These are phyloP conservation scores for Colletotrichum acutatum DNA, from an alignment of 2,329 filamentous ascomycete genomes.

Conservation along the genomic window DNA sequence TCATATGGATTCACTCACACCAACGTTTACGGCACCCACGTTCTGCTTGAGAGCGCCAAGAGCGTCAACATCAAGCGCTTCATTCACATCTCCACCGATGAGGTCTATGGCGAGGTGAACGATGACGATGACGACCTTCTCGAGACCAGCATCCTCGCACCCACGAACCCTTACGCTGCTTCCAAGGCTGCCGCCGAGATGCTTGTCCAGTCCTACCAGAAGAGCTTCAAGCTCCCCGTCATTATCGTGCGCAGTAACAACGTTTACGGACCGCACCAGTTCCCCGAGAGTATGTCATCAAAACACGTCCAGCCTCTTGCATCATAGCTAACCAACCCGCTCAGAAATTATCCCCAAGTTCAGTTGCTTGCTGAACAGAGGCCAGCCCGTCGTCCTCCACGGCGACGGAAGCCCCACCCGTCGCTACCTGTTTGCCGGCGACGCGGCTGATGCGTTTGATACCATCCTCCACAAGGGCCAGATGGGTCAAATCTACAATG, in stretches of 20 bases:
- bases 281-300: slow-evolving; percentile 76
- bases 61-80: slow-evolving; percentile 78
- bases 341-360: slow-evolving; percentile 88
- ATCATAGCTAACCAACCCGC: slow-evolving; percentile 24
- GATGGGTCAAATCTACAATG: slow-evolving; percentile 83
- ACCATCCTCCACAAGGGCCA: slow-evolving; percentile 83
- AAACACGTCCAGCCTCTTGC: background rate
- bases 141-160: slow-evolving; percentile 79
- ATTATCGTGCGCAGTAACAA: slow-evolving; percentile 88
- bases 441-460: slow-evolving; percentile 85
- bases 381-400: slow-evolving; percentile 76
- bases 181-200: slow-evolving; percentile 87
- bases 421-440: slow-evolving; percentile 81
- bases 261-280: slow-evolving; percentile 87
- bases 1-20: slow-evolving; percentile 84
- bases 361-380: slow-evolving; percentile 75
- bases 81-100: slow-evolving; percentile 86
- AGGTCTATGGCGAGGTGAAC: slow-evolving; percentile 85
- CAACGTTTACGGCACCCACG: slow-evolving; percentile 87
- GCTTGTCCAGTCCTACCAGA: slow-evolving; percentile 87
- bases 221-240: slow-evolving; percentile 82
- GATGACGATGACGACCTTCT: slow-evolving; percentile 77
- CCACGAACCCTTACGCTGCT: slow-evolving; percentile 85
- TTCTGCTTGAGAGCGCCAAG: slow-evolving; percentile 80
- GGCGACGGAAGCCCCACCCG: slow-evolving; percentile 80